These are phyloP conservation scores for Geotrichum cucujoidarum DNA, from an alignment of 1,139 yeast species.

Conservation along the genomic window DNA sequence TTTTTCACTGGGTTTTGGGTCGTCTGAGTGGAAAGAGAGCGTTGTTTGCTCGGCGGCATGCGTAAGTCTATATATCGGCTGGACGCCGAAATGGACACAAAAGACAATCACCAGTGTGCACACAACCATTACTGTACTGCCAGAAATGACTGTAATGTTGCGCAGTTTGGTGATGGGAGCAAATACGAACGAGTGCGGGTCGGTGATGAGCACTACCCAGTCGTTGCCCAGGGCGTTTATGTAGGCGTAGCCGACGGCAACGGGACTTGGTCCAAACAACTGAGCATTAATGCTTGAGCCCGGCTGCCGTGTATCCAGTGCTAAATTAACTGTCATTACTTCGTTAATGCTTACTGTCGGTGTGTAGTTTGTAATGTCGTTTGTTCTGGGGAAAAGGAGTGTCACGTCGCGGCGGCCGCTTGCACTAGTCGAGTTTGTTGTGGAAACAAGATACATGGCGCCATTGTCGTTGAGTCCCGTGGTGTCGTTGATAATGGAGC, in stretches of 20 bases:
- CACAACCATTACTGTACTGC: conserved; percentile 71
- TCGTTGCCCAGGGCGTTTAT: conserved; percentile 46
- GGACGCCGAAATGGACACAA: conserved; percentile 75
- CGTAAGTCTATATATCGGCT: conserved; percentile 76
- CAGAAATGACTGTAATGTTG: conserved; percentile 70
- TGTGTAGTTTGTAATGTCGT: not conserved
- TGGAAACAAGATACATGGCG: conserved; percentile 38
- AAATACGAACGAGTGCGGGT: conserved; percentile 53
- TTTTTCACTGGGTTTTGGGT: not conserved
- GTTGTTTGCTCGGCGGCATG: conserved; percentile 71
- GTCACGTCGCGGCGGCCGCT: not conserved
- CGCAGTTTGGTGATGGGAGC: conserved; percentile 59
- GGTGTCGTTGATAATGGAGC: conserved; percentile 47
- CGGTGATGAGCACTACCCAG: conserved; percentile 82
- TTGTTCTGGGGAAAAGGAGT: conserved; percentile 12
- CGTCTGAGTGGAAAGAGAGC: conserved; percentile 12
- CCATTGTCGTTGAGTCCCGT: conserved; percentile 43
- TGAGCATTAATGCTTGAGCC: conserved; percentile 51
- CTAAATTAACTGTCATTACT: conserved; percentile 5
- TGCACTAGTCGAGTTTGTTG: not conserved
- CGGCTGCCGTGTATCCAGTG: conserved; percentile 19
- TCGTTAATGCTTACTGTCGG: not conserved
- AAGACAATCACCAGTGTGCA: conserved; percentile 74
- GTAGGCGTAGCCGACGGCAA: conserved; percentile 70
- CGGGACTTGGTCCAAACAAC: conserved; percentile 42